Evolutionary conservation across 2,329 filamentous ascomycete species (phyloP), one percentile per base, ranked within the genome.

Genomic region (Polychaeton citri): DNA sequence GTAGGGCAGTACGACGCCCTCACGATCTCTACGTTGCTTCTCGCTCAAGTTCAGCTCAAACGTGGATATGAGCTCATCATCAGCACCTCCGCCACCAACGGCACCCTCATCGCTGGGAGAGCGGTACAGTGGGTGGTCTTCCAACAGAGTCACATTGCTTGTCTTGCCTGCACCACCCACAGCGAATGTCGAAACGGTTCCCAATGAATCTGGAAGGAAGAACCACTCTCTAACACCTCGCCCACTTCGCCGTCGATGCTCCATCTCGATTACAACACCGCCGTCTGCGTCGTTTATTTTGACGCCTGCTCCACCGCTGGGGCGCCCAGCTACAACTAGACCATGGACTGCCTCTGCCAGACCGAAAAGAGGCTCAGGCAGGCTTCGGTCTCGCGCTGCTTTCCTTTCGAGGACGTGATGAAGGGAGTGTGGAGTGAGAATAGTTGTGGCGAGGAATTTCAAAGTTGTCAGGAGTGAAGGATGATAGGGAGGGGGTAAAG

Each of bases 1-100:
- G 57, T 98, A 96, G 12, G 90, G 90, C 58, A 96, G 57, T 28
- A 96, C 82, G 6, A 98, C 83, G 0, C 81, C 83, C 50, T 95
- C 88, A 18, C 90, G 68, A 34, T 93, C 88, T 44, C 71, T 69
- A 48, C 81, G 73, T 63, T 98, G 90, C 64, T 90, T 86, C 40
- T 94, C 88, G 13, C 88, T 96, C 40, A 98, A 63, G 0, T 80
- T 79, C 3, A 98, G 61, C 44, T 81, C 80, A 54, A 98, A 98
- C 0, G 88, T 94, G 7, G 81, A 80, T 5, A 15, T 28, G 15
- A 28, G 12, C 39, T 74, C 66, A 21, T 70, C 70, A 18, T 71
- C 70, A 1, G 56, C 69, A 1, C 52, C 62, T n/a, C n/a, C n/a
- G n/a, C n/a, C n/a, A 0, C 44, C 57, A 3, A 50, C 57, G 2